These are phyloP conservation scores for Parietichytrium sp. DNA, from an alignment of 108 stramenopile genomes.

Conservation along the genomic window DNA sequence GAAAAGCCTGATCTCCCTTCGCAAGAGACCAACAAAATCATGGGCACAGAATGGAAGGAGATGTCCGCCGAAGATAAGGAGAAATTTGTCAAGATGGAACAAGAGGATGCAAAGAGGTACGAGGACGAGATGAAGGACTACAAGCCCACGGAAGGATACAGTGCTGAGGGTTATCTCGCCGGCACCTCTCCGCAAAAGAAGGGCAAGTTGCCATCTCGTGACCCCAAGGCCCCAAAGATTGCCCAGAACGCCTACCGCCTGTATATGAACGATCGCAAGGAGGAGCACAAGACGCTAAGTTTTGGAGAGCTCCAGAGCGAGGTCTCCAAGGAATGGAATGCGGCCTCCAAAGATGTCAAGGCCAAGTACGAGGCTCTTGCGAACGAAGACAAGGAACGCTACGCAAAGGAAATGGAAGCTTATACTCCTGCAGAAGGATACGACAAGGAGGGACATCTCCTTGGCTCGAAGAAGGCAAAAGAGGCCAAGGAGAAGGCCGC, in stretches of 20 bases:
- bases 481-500: background rate
- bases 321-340: constrained; percentile 70
- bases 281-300: too few species aligned
- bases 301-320: too few species aligned
- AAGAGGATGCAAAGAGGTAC: constrained; percentile 70
- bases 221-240: constrained; percentile 10
- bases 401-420: constrained; percentile 68
- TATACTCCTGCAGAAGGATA: constrained; percentile 36
- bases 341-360: constrained; percentile 52
- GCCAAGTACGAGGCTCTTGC: constrained; percentile 68
- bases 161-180: too few species aligned
- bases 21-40: constrained; percentile 53
- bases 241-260: background rate
- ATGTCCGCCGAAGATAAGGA: constrained; percentile 54
- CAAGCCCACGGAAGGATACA: background rate
- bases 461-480: too few species aligned
- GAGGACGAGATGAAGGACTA: constrained; percentile 68
- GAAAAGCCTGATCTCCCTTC: background rate
- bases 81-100: constrained; percentile 66
- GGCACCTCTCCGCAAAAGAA: too few species aligned
- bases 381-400: constrained; percentile 67
- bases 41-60: constrained; percentile 71
- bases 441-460: background rate
- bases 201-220: too few species aligned
- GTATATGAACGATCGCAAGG: too few species aligned